Evolutionary conservation across 2,329 filamentous ascomycete species (phyloP).

Genomic region (Ciborinia camelliae): DNA sequence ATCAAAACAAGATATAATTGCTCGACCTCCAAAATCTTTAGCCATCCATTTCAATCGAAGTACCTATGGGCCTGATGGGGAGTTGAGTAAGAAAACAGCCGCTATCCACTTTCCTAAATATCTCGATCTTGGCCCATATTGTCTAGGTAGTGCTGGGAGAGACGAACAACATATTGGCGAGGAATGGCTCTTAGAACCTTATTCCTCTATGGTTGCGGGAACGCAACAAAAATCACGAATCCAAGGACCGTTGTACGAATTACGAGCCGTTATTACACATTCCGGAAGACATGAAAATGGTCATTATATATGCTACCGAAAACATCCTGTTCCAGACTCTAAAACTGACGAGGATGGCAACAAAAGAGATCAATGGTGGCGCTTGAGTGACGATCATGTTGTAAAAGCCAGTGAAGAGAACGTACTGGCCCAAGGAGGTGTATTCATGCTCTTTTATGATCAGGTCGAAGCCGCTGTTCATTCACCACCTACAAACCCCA

Average conservation of each 20-base stretch:
- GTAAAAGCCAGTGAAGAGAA: constrained; percentile 67
- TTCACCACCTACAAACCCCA: not conserved
- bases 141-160: constrained; percentile 57
- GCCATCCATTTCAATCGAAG: constrained; percentile 89
- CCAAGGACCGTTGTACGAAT: constrained; percentile 63
- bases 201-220: constrained; percentile 68
- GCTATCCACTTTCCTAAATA: constrained; percentile 70
- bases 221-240: constrained; percentile 49
- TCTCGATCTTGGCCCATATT: constrained; percentile 82
- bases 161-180: constrained; percentile 47
- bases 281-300: constrained; percentile 91
- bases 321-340: constrained; percentile 48
- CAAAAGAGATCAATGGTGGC: constrained; percentile 67
- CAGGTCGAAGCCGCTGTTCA: constrained; percentile 50
- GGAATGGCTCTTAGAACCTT: constrained; percentile 67
- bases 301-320: constrained; percentile 89
- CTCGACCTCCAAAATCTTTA: constrained; percentile 74
- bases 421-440: constrained; percentile 71
- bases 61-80: constrained; percentile 77
- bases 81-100: constrained; percentile 79
- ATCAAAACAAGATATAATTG: constrained; percentile 83
- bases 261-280: constrained; percentile 83
- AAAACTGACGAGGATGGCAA: constrained; percentile 34
- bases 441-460: constrained; percentile 98
- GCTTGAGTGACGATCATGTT: constrained; percentile 86